phyloP scores from a whole-genome alignment of 306 rosid species.

The Quercus berberidifolia region DNA sequence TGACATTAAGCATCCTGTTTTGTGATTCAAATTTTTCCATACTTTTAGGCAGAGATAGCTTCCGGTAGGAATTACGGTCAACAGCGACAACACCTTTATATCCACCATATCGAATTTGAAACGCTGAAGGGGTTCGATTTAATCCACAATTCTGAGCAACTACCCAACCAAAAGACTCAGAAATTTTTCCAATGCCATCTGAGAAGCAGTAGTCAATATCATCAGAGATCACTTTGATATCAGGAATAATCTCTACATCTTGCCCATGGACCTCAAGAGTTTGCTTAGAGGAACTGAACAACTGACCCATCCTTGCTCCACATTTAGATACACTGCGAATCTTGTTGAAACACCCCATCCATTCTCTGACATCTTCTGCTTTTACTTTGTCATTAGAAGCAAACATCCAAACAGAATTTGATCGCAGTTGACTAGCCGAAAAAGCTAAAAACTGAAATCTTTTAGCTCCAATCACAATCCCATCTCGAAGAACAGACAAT shows the following conservation, averaged over 20 bases:
- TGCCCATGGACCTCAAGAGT: slow-evolving; percentile 56
- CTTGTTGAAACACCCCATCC: slow-evolving; percentile 91
- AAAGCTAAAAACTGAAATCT: slow-evolving; percentile 87
- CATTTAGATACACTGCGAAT: slow-evolving; percentile 89
- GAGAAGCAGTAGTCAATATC: slow-evolving; percentile 81
- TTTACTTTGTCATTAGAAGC: slow-evolving; percentile 76
- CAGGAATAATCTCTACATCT: slow-evolving; percentile 88
- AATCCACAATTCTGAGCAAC: slow-evolving; percentile 73
- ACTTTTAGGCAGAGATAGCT: slow-evolving; percentile 75
- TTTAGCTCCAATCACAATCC: slow-evolving; percentile 75
- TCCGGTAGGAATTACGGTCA: slow-evolving; percentile 66
- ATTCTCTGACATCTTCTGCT: slow-evolving; percentile 77
- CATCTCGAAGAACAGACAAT: slow-evolving; percentile 71
- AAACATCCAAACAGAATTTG: slow-evolving; percentile 92
- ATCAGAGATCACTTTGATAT: slow-evolving; percentile 57
- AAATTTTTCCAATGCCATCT: slow-evolving; percentile 93
- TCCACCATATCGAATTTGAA: slow-evolving; percentile 94
- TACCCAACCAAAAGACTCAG: slow-evolving; percentile 68
- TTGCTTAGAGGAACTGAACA: slow-evolving; percentile 86
- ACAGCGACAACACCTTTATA: slow-evolving; percentile 91
- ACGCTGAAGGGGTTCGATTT: slow-evolving; percentile 69
- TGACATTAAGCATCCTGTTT: slow-evolving; percentile 78
- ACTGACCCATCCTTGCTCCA: slow-evolving; percentile 98
- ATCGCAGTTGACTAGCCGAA: slow-evolving; percentile 93
- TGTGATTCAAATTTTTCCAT: slow-evolving; percentile 85